Percentiles rank a stretch among this genome's conserved stretches.
These are phyloP conservation scores for Microsporum ferrugineum DNA, from an alignment of 2,329 filamentous ascomycete genomes.

Conservation along the genomic window DNA sequence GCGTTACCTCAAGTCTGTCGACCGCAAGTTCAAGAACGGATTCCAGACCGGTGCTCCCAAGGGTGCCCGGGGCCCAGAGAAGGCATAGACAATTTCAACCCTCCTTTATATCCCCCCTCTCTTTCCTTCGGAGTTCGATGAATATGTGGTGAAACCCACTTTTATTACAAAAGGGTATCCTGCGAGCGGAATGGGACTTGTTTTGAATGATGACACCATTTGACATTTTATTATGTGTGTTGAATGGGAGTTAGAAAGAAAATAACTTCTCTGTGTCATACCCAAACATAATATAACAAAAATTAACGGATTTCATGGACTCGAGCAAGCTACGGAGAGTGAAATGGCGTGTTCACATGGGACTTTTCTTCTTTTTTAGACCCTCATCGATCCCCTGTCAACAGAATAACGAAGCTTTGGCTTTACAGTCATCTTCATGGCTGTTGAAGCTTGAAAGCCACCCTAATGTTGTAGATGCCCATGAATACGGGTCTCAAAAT, in stretches of 20 bases:
- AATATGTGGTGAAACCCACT: background rate
- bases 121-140: slow-evolving; percentile 15
- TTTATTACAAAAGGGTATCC: slow-evolving; percentile 27
- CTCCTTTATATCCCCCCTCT: slow-evolving; percentile 12
- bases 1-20: slow-evolving; percentile 84
- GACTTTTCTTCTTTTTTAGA: background rate
- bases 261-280: slow-evolving; percentile 2
- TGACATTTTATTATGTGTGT: slow-evolving; percentile 4
- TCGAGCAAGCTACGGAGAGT: background rate
- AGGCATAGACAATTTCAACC: slow-evolving; percentile 25
- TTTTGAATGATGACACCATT: slow-evolving; percentile 22
- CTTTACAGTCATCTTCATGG: background rate
- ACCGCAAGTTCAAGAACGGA: slow-evolving; percentile 92
- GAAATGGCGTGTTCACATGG: background rate
- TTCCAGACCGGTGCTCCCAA: slow-evolving; percentile 88
- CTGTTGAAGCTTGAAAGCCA: background rate
- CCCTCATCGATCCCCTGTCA: background rate
- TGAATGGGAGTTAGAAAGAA: background rate
- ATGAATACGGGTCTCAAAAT: background rate
- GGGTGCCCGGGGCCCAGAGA: slow-evolving; percentile 58
- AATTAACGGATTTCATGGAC: slow-evolving; percentile 5
- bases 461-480: background rate
- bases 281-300: slow-evolving; percentile 5
- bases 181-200: slow-evolving; percentile 53
- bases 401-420: background rate